These are phyloP conservation scores for Metschnikowia lachancei DNA, from an alignment of 805 yeast species.

Conservation along the genomic window DNA sequence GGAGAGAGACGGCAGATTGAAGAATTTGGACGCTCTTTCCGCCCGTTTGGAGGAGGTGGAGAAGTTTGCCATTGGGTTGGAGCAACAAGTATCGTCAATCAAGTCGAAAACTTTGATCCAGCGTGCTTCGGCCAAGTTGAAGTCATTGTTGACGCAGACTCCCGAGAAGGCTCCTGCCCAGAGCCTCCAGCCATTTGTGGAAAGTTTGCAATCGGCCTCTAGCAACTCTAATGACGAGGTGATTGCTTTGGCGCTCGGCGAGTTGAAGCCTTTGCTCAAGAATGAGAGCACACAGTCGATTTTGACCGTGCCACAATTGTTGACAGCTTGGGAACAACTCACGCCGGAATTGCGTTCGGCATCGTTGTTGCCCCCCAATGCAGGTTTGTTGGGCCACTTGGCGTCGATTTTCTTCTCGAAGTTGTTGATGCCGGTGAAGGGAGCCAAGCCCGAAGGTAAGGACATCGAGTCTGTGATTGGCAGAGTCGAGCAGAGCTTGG, in stretches of 20 bases:
- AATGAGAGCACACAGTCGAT: conserved; percentile 50
- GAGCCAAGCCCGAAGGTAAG: conserved; percentile 67
- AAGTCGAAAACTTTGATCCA: conserved; percentile 34
- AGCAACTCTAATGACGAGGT: conserved; percentile 32
- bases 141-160: conserved; percentile 27
- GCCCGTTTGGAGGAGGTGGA: conserved; percentile 55
- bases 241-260: conserved; percentile 30
- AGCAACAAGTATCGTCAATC: conserved; percentile 33
- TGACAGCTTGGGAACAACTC: conserved; percentile 74
- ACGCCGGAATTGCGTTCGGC: conserved; percentile 86
- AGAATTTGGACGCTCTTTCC: conserved; percentile 61
- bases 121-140: conserved; percentile 34
- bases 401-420: conserved; percentile 75
- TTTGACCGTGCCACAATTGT: conserved; percentile 72
- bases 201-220: conserved; percentile 27
- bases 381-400: conserved; percentile 90
- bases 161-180: conserved; percentile 25
- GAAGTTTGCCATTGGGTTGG: conserved; percentile 47
- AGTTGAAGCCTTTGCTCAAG: conserved; percentile 36
- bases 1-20: conserved; percentile 72
- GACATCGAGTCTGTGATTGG: conserved; percentile 89
- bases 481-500: conserved; percentile 72
- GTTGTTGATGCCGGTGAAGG: conserved; percentile 73
- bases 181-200: conserved; percentile 39
- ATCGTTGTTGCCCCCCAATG: conserved; percentile 87